phyloP scores from a whole-genome alignment of 805 yeast genomes.

The Starmerella vitae region DNA sequence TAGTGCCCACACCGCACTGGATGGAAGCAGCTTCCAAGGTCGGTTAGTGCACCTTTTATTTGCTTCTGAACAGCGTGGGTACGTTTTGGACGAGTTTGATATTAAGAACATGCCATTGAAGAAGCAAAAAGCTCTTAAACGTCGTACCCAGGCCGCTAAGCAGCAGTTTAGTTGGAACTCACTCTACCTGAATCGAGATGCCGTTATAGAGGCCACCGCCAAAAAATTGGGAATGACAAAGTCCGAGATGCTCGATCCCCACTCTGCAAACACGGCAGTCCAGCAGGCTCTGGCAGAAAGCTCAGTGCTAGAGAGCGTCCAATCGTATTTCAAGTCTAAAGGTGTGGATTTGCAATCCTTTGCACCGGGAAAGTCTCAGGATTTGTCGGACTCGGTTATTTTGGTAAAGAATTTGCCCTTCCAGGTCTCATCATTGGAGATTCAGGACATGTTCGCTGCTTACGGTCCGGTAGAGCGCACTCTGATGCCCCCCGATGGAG shows the following conservation, averaged over 20 bases:
- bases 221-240: constrained; percentile 68
- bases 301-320: constrained; percentile 81
- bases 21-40: constrained; percentile 87
- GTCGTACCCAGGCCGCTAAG: constrained; percentile 72
- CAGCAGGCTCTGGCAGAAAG: constrained; percentile 97
- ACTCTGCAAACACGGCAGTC: constrained; percentile 76
- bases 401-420: constrained; percentile 82
- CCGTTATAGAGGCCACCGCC: constrained; percentile 84
- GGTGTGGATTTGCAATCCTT: constrained; percentile 77
- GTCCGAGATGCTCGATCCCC: constrained; percentile 75
- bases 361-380: constrained; percentile 33
- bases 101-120: constrained; percentile 81
- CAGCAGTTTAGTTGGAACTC: constrained; percentile 93
- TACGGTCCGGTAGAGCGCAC: constrained; percentile 70
- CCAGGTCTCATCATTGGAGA: constrained; percentile 68
- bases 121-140: constrained; percentile 74
- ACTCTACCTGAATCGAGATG: constrained; percentile 76
- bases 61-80: constrained; percentile 69
- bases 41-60: constrained; percentile 80
- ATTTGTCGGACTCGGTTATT: constrained; percentile 66
- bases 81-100: constrained; percentile 79
- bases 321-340: constrained; percentile 69
- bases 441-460: constrained; percentile 66
- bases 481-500: constrained; percentile 91
- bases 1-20: constrained; percentile 56